Evolutionary conservation across 768 basidiomycete genomes (phyloP).

Genomic region (Neoboletus magnificus): DNA sequence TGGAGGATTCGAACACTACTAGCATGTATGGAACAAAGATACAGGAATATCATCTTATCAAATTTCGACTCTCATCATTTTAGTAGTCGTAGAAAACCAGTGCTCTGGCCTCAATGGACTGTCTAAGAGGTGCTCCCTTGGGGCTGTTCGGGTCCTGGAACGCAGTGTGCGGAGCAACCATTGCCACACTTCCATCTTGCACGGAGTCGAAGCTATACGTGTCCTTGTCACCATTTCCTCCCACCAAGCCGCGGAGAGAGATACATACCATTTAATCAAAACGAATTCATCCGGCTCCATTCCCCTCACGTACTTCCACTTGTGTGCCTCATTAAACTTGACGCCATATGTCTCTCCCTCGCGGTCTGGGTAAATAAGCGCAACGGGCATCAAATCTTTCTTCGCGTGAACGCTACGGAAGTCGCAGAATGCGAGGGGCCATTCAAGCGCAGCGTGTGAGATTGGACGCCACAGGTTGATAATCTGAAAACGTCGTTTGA

Average conservation of each 20-base stretch:
- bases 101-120: conserved; percentile 36
- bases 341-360: conserved; percentile 45
- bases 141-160: conserved; percentile 36
- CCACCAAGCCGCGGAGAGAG: not conserved
- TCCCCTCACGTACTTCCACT: conserved; percentile 45
- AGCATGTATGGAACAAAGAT: not conserved
- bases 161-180: conserved; percentile 33
- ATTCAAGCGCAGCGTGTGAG: conserved; percentile 42
- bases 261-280: conserved; percentile 45
- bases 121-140: conserved; percentile 26
- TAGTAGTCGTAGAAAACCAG: conserved; percentile 35
- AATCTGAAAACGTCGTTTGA: conserved; percentile 48
- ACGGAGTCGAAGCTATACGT: conserved; percentile 32
- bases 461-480: conserved; percentile 57
- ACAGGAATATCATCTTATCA: not conserved
- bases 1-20: not conserved
- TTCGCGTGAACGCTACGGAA: conserved; percentile 39
- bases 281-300: conserved; percentile 45
- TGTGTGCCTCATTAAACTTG: conserved; percentile 36
- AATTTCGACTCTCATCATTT: not conserved
- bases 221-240: not conserved
- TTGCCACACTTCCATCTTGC: conserved; percentile 34
- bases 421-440: conserved; percentile 49
- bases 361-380: conserved; percentile 40
- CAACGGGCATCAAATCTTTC: conserved; percentile 37